Conservation (phyloP, 2,329 filamentous ascomycete genomes). For the Phialophora macrospora region DNA sequence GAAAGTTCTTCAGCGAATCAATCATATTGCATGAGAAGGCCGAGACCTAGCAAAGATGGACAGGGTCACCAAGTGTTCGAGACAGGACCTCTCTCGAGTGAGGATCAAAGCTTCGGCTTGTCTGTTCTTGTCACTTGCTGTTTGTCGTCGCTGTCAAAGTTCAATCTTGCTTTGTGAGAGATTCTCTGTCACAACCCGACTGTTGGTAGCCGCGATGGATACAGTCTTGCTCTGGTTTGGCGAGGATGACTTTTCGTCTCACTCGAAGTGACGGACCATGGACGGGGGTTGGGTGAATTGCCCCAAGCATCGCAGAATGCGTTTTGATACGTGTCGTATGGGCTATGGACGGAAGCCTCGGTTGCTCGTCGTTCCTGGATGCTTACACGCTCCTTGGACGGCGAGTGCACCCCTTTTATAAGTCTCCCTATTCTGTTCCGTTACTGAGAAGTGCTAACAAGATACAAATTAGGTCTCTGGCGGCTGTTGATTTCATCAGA, state of each 20-base stretch:
- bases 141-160: conserved; percentile 24
- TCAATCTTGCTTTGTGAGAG: conserved; percentile 16
- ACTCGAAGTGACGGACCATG: conserved; percentile 35
- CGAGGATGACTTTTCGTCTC: conserved; percentile 33
- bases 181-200: conserved; percentile 27
- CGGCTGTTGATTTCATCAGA: neutral
- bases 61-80: conserved; percentile 43
- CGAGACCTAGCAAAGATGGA: conserved; percentile 1
- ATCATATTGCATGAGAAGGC: conserved; percentile 17
- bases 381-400: conserved; percentile 32
- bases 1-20: conserved; percentile 11
- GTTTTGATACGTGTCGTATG: conserved; percentile 12
- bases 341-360: neutral
- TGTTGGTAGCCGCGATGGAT: conserved; percentile 20
- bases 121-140: conserved; percentile 58
- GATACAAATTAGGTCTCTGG: neutral
- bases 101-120: conserved; percentile 95
- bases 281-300: conserved; percentile 20
- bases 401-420: conserved; percentile 38
- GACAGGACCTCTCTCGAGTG: conserved; percentile 86
- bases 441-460: conserved; percentile 30
- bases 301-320: conserved; percentile 14
- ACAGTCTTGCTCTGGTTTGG: conserved; percentile 18
- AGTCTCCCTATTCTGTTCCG: conserved; percentile 25
- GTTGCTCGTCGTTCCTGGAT: conserved; percentile 29